Evolutionary conservation across 1,139 yeast genomes (phyloP), one percentile per base, ranked within the genome.

Genomic region (Suhomyces maxii): DNA sequence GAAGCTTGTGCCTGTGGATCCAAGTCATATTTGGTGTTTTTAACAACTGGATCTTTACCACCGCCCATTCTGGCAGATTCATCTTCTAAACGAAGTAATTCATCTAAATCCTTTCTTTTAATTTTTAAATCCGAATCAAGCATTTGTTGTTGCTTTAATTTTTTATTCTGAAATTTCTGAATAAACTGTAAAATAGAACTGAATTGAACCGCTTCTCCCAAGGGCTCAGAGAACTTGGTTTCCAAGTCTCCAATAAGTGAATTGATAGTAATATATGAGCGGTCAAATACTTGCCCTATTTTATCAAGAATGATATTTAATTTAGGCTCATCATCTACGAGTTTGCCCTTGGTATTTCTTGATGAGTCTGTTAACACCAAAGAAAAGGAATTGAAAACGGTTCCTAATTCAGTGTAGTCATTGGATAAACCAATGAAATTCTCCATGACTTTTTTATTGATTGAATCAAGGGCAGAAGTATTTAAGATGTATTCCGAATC

Each of bases 171-270:
- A 61, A 79, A 91, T 57, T 83, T 85, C 41, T 86, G 74, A 12
- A 91, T 80, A 38, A 81, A 79, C 41, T 86, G 77, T 1, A 86
- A 80, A 0, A 86, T 84, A 6, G 77, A 74, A 0, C 95, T 82
- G 65, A 86, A 83, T 57, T 87, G 89, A 11, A 86, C 90, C 13
- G 88, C 80, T 60, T 91, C 97, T 7, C 88, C 84, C 32, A 91
- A 69, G 5, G 96, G 96, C 60, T 91, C 98, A 36, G 89, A 79
- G 55, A 90, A 84, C 45, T 83, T 81, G 8, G 89, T 80, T 51
- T 88, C 84, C 39, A 91, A 70, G 39, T 82, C 80, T 36, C 82
- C 79, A n/a, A 86, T 83, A 23, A 91, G 71, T 6, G 82, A 74
- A 52, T 84, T 87, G 35, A 89, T 76, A 11, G 87, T 77, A 37